These are phyloP conservation scores for Haematococcus lacustris DNA, from an alignment of 139 green algal genomes.

Conservation along the genomic window DNA sequence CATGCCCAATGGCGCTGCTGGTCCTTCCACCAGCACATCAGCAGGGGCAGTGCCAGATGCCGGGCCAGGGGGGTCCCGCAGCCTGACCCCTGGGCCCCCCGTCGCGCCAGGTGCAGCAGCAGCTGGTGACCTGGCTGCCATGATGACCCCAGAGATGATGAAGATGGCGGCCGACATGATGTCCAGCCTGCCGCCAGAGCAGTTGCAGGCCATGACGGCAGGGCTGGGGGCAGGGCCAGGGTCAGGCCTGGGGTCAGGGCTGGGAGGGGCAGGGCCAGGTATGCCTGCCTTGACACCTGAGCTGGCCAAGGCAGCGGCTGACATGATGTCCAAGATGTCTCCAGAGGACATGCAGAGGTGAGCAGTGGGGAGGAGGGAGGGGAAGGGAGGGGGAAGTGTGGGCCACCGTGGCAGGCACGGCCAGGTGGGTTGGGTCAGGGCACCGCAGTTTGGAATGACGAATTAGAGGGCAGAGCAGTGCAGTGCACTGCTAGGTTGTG, in stretches of 20 bases:
- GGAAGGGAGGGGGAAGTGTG: no score
- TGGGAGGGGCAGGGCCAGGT: neutral
- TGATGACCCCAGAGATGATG: constrained; percentile 3
- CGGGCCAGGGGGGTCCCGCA: no score
- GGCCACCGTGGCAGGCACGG: no score
- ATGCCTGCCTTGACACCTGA: constrained; percentile 18
- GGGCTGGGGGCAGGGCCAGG: neutral
- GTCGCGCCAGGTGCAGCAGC: no score
- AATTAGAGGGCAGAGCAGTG: no score
- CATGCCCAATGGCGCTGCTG: no score
- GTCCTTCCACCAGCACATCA: no score
- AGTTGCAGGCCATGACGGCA: constrained; percentile 19
- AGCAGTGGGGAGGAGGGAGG: neutral
- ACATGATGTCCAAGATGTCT: constrained; percentile 20
- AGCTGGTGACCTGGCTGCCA: neutral
- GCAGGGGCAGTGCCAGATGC: no score
- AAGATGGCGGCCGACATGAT: constrained; percentile 12
- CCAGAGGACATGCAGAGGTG: constrained; percentile 22
- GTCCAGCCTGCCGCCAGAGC: constrained; percentile 14
- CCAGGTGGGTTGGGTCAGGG: no score
- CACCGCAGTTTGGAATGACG: no score
- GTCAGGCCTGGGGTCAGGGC: neutral
- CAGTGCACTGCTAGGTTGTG: no score
- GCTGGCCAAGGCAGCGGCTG: constrained; percentile 21
- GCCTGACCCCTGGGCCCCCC: no score